Evolutionary conservation across 768 basidiomycete genomes (phyloP), one percentile per base, ranked within the genome.

Genomic region (Lactifluus volemus): DNA sequence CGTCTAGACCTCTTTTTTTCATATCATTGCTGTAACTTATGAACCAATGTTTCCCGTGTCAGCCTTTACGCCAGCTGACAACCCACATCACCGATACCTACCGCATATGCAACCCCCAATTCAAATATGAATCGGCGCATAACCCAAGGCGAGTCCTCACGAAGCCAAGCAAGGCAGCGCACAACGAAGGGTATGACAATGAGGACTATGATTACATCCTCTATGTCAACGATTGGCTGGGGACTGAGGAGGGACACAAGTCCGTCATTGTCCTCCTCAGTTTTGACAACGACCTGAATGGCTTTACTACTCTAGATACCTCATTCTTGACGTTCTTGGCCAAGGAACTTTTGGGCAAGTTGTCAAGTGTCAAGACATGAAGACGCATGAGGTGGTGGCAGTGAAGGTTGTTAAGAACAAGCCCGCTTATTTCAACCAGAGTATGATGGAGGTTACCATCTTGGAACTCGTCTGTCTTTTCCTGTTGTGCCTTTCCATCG

Each of bases 341-440:
- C 97, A 99, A 73, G 97, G 97, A 25, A 99, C 97, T 2, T 99
- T 99, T 68, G 97, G 97, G 9, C 97, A 99, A 73, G 97, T 99
- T 36, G 97, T 98, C 68, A 99, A 99, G 73, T 99, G 97, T 71
- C 97, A 98, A 73, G 98, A 99, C 71, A 95, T 98, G 88, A 93
- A 95, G 77, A 97, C 92, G 34, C 94, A 98, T 73, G 96, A 98
- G 71, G 92, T 98, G 57, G 93, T 97, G 48, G 97, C 97, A 25
- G 97, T 99, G 63, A 99, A 98, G 75, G 97, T 99, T 8, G 93
- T 99, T 66, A 99, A 99, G 79, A 99, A 99, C 75, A 99, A 98
- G 74, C 97, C 96, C 5, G 97, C 97, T 0, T 99, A 99, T 77
- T 94, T 97, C 74, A 98, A 98, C 71, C 97, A 99, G 75, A 92